Percentiles rank a stretch among this genome's conserved stretches.
Conservation (phyloP, 2,329 filamentous ascomycete genomes). For the Trichoderma afroharzianum region DNA sequence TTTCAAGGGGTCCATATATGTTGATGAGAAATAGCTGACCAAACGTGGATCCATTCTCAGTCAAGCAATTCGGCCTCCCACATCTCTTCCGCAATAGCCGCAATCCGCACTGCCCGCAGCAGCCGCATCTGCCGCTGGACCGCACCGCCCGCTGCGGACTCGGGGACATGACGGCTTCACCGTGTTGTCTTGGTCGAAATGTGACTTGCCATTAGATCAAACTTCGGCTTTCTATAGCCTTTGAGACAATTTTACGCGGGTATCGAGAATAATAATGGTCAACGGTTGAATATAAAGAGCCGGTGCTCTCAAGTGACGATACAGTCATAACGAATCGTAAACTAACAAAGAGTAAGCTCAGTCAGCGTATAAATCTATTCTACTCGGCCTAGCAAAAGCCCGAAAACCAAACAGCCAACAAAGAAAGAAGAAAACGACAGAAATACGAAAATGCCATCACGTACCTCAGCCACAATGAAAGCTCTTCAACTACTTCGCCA, state of each 20-base stretch:
- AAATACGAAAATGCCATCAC: not conserved
- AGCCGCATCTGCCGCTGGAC: not conserved
- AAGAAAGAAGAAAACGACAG: not conserved
- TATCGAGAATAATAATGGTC: not conserved
- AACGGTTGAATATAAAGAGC: not conserved
- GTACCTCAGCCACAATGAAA: slow-evolving; percentile 8
- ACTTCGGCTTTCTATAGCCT: not conserved
- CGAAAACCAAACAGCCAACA: not conserved
- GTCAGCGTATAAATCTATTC: not conserved
- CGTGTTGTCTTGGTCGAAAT: not conserved
- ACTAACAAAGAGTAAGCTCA: not conserved
- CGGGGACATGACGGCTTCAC: not conserved
- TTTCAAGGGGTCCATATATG: not conserved
- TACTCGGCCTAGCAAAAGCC: not conserved
- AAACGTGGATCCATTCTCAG: not conserved
- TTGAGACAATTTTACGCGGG: not conserved
- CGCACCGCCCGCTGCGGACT: not conserved
- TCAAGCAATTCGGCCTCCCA: not conserved
- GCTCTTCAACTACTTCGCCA: slow-evolving; percentile 3
- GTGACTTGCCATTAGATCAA: not conserved
- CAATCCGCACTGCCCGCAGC: not conserved
- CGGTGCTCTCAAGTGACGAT: not conserved
- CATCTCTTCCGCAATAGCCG: not conserved
- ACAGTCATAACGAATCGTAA: not conserved
- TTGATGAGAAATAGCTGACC: slow-evolving; percentile 1